These are phyloP conservation scores for Scedosporium aurantiacum DNA, from an alignment of 2,329 filamentous ascomycete species.

Conservation along the genomic window DNA sequence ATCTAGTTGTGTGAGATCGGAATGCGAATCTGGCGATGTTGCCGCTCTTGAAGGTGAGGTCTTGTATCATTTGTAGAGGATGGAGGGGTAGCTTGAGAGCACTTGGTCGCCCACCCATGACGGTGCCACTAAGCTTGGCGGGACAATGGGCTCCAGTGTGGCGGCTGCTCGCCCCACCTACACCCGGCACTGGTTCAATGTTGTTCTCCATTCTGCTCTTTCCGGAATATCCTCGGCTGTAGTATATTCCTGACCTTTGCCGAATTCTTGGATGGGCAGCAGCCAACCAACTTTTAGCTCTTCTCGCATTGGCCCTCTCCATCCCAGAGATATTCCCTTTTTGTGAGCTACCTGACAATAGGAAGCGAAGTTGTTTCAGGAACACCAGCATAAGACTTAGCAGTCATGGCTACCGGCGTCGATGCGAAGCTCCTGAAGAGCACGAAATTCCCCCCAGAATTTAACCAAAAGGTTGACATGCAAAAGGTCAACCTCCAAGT, in stretches of 20 bases:
- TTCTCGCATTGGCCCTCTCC: conserved; percentile 2
- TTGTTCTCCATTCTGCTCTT: not conserved
- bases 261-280: not conserved
- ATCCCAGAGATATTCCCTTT: not conserved
- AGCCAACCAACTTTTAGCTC: not conserved
- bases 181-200: not conserved
- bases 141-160: too few relatives aligned
- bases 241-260: not conserved
- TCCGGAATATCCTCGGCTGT: not conserved
- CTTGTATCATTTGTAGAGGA: not conserved
- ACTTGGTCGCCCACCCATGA: not conserved
- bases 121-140: not conserved
- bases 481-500: conserved; percentile 93
- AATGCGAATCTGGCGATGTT: not conserved
- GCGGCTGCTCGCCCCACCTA: not conserved
- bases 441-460: conserved; percentile 90
- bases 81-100: not conserved
- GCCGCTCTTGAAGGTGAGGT: not conserved
- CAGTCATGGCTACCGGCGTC: conserved; percentile 66
- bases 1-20: not conserved
- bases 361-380: not conserved
- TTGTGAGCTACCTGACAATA: not conserved
- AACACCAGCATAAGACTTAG: conserved; percentile 5
- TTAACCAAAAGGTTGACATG: conserved; percentile 94
- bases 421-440: conserved; percentile 82